Evolutionary conservation across 1,284 basidiomycete genomes (phyloP).

Genomic region (Boletus holoroseus): DNA sequence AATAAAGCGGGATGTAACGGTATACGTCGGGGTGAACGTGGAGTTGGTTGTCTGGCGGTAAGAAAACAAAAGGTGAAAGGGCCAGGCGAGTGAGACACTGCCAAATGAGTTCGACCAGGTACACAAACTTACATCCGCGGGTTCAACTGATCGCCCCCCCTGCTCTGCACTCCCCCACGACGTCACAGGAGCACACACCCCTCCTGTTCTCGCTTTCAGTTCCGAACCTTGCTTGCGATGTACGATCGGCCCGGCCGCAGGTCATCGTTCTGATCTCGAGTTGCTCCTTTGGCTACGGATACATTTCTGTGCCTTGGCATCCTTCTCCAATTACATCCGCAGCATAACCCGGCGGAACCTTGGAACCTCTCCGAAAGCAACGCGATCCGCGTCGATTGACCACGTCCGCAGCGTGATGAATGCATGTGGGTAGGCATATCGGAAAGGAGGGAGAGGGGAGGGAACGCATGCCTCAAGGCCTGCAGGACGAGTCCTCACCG

Average conservation of each 20-base stretch:
- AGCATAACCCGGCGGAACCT: conserved; percentile 2
- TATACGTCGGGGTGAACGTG: neutral
- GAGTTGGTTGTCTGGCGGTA: too few species aligned
- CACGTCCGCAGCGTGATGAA: conserved; percentile 3
- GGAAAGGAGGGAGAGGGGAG: neutral
- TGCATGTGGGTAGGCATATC: neutral
- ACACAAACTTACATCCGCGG: neutral
- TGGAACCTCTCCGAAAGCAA: neutral
- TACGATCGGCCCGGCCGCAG: neutral
- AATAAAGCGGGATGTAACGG: neutral
- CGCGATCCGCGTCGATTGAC: neutral
- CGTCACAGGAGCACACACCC: neutral
- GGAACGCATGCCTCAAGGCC: conserved; percentile 13
- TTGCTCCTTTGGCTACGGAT: conserved; percentile 3
- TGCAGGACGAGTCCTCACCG: conserved; percentile 5
- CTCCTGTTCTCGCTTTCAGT: neutral
- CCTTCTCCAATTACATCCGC: conserved; percentile 2
- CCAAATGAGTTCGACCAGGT: neutral
- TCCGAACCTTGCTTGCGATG: conserved; percentile 1
- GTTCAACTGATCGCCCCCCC: neutral
- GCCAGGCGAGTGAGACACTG: neutral
- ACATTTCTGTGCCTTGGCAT: conserved; percentile 21
- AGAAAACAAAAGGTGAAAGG: neutral
- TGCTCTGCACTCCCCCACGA: neutral
- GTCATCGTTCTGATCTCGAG: conserved; percentile 2